Evolutionary conservation across 179 eudicot species (phyloP), one percentile per base, ranked within the genome.

Genomic region (Corrigiola litoralis): DNA sequence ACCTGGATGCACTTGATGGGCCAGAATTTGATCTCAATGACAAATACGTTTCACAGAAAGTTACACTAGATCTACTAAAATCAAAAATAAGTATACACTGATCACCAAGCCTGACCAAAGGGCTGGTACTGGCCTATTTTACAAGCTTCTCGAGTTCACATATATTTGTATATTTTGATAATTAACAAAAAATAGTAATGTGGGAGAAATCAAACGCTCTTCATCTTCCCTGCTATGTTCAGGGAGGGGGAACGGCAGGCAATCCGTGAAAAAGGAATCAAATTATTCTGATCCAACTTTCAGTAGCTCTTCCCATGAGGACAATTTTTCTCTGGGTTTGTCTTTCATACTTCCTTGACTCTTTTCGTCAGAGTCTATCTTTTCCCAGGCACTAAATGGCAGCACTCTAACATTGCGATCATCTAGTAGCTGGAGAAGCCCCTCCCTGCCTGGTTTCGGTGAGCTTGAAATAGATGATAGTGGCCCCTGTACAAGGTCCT

Each of bases 331-430:
- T 68, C 96, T 73, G 8, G 96, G 90, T 72, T 86, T 94, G 65
- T 82, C 52, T 68, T 65, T 88, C 64, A 78, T 68, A 83, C 82
- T 81, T 54, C 97, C 96, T 25, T 63, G 82, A 71, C 79, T 75
- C 78, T 77, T 83, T 72, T 94, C 99, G 75, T 94, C 95, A 9
- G 72, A 17, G 32, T 94, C 90, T 14, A 88, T 86, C 81, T 84
- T 94, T 79, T 86, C 88, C 96, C 99, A 94, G 61, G 63, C 85
- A 68, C 72, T 73, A 53, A 94, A 91, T 4, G 88, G 81, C 58
- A 91, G 68, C 44, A 79, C 79, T 73, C 64, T 80, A 31, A 79
- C 85, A 65, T 79, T 81, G 37, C 92, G 81, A 17, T 63, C 32
- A 55, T 86, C 87, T 61, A 94, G 68, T 38, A 94, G 62, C 32